phyloP scores from a whole-genome alignment of 306 rosid species.

The Cicer chorassanicum region DNA sequence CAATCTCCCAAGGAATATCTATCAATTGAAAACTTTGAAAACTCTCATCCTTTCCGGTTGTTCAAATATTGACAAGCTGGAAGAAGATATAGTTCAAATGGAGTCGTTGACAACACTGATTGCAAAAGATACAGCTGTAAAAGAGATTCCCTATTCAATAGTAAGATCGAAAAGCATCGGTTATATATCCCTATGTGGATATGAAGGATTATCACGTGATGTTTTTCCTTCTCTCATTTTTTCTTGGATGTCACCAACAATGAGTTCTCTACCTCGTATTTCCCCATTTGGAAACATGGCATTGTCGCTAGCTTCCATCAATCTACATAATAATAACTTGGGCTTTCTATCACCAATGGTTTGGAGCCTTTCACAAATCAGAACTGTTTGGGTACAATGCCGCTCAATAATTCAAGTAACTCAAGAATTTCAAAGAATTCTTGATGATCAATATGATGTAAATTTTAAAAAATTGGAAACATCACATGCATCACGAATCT shows the following conservation, averaged over 20 bases:
- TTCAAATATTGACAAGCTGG: slow-evolving; percentile 41
- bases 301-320: neutral
- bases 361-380: neutral
- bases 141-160: slow-evolving; percentile 35
- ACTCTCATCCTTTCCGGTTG: slow-evolving; percentile 53
- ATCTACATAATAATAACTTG: neutral
- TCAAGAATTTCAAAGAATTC: neutral
- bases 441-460: neutral
- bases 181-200: slow-evolving; percentile 47
- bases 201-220: slow-evolving; percentile 41
- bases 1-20: slow-evolving; percentile 18
- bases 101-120: slow-evolving; percentile 47
- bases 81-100: slow-evolving; percentile 51
- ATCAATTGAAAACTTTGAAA: slow-evolving; percentile 46
- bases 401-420: neutral
- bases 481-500: neutral
- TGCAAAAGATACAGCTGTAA: slow-evolving; percentile 48
- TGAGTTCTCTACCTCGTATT: neutral
- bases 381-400: slow-evolving; percentile 17
- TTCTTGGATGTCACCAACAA: slow-evolving; percentile 48
- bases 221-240: slow-evolving; percentile 42
- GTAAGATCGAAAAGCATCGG: slow-evolving; percentile 29
- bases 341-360: neutral
- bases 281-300: neutral
- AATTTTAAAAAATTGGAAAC: neutral